Conservation (phyloP, 148 eudicot genomes). For the Dysphania ambrosioides region DNA sequence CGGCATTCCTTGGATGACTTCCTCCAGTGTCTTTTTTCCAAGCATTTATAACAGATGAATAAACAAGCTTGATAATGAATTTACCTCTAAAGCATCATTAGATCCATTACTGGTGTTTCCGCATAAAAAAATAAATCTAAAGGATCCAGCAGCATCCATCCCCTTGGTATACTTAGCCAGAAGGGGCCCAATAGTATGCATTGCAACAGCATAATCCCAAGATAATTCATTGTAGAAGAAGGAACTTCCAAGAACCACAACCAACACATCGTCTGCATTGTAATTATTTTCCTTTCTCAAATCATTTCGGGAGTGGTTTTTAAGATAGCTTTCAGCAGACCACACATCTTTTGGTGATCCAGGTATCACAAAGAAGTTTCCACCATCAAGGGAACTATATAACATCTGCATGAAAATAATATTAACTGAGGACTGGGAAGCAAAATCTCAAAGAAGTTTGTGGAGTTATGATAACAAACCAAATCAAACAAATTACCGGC, state of each 20-base stretch:
- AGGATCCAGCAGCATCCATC: conserved; percentile 38
- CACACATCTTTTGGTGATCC: conserved; percentile 94
- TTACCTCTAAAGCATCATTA: conserved; percentile 76
- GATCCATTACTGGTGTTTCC: conserved; percentile 70
- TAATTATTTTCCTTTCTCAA: conserved; percentile 56
- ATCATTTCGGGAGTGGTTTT: conserved; percentile 55
- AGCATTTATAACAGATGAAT: neutral
- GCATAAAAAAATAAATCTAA: conserved; percentile 68
- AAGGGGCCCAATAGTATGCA: conserved; percentile 79
- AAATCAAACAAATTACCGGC: conserved; percentile 49
- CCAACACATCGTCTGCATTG: conserved; percentile 63
- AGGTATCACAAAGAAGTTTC: conserved; percentile 98
- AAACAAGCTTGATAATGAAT: neutral
- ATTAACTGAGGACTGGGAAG: conserved; percentile 31
- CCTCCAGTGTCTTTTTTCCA: no score
- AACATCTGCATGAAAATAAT: conserved; percentile 69
- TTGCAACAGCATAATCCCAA: conserved; percentile 81
- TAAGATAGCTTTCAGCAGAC: conserved; percentile 84
- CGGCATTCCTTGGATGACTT: no score
- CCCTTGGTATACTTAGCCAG: conserved; percentile 68
- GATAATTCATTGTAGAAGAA: conserved; percentile 77
- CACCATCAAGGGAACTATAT: conserved; percentile 87
- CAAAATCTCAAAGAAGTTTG: neutral
- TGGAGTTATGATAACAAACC: neutral
- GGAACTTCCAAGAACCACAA: conserved; percentile 79